Percentiles rank a stretch among this genome's conserved stretches.
These are phyloP conservation scores for Eleusine indica DNA, from an alignment of 176 grass and related monocot genomes.

Conservation along the genomic window DNA sequence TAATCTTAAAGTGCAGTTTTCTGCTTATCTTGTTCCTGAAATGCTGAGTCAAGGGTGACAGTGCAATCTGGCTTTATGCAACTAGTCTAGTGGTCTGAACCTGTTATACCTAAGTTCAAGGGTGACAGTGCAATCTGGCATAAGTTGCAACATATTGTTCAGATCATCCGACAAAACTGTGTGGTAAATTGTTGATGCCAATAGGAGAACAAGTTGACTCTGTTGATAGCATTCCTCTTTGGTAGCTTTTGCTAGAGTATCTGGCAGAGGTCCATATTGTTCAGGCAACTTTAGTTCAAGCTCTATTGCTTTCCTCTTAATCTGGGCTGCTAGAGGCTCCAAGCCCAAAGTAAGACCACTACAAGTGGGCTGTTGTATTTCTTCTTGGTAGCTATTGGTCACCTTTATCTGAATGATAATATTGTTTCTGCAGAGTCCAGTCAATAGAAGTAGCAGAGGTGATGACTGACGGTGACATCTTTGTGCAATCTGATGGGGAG, in stretches of 20 bases:
- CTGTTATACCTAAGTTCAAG: neutral
- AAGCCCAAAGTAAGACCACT: neutral
- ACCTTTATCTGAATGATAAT: constrained; percentile 2
- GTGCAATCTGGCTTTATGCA: constrained; percentile 10
- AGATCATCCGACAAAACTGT: neutral
- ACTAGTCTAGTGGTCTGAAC: constrained; percentile 27
- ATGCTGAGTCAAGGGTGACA: constrained; percentile 4
- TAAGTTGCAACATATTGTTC: neutral
- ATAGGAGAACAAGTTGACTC: neutral
- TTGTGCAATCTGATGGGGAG: constrained; percentile 89
- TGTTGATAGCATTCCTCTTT: constrained; percentile 10
- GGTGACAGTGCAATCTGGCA: neutral
- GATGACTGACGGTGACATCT: constrained; percentile 51
- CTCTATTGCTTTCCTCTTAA: neutral
- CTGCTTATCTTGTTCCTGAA: constrained; percentile 1
- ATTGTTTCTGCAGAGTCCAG: constrained; percentile 55
- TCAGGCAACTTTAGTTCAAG: neutral
- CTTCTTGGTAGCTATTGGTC: neutral
- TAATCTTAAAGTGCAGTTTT: constrained; percentile 9
- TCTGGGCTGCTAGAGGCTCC: neutral
- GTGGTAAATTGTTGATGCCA: neutral
- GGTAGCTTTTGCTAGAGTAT: constrained; percentile 5
- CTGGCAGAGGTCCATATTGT: neutral
- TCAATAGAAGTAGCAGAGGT: constrained; percentile 84
- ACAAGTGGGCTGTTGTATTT: neutral